A percentile compares a stretch with the other conserved stretches of the same genome.
Evolutionary conservation across 2,329 filamentous ascomycete species (phyloP).

Genomic region (Aspergillus japonicus): DNA sequence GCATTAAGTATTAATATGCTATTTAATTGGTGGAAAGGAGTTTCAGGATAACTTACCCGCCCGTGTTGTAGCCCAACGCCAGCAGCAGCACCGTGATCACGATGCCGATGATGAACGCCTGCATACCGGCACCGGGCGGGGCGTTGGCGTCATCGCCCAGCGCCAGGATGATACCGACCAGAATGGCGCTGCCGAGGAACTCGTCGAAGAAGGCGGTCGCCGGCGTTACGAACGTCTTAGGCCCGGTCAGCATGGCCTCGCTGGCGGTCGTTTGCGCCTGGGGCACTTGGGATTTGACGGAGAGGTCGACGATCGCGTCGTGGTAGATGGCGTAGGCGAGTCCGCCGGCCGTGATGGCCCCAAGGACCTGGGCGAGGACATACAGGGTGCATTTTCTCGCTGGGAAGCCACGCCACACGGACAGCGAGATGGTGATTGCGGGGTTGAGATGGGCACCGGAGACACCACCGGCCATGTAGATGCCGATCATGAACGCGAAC

Average conservation of each 20-base stretch:
- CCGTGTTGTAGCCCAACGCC: slow-evolving; percentile 37
- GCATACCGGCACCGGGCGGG: slow-evolving; percentile 46
- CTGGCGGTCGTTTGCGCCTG: slow-evolving; percentile 19
- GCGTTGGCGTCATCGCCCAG: slow-evolving; percentile 46
- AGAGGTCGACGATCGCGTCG: slow-evolving; percentile 31
- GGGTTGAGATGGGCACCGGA: slow-evolving; percentile 53
- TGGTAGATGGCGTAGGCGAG: slow-evolving; percentile 39
- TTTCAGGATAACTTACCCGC: slow-evolving; percentile 22
- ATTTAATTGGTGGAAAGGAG: too few relatives aligned
- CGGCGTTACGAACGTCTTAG: slow-evolving; percentile 24
- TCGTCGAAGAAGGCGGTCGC: slow-evolving; percentile 40
- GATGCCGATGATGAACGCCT: slow-evolving; percentile 30
- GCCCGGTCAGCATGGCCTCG: slow-evolving; percentile 30
- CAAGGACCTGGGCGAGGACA: slow-evolving; percentile 36
- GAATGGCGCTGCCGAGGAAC: slow-evolving; percentile 35
- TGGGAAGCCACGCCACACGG: slow-evolving; percentile 37
- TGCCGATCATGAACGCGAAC: slow-evolving; percentile 38
- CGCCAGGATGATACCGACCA: slow-evolving; percentile 35
- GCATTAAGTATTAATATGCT: background rate
- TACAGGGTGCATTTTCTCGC: slow-evolving; percentile 27
- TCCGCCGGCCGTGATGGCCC: slow-evolving; percentile 34
- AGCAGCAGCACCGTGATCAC: slow-evolving; percentile 15
- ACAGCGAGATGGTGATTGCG: slow-evolving; percentile 41
- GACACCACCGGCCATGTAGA: slow-evolving; percentile 48
- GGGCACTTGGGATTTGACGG: slow-evolving; percentile 14